phyloP scores from a whole-genome alignment of 2,329 filamentous ascomycete species.

The Aureobasidium musti region DNA sequence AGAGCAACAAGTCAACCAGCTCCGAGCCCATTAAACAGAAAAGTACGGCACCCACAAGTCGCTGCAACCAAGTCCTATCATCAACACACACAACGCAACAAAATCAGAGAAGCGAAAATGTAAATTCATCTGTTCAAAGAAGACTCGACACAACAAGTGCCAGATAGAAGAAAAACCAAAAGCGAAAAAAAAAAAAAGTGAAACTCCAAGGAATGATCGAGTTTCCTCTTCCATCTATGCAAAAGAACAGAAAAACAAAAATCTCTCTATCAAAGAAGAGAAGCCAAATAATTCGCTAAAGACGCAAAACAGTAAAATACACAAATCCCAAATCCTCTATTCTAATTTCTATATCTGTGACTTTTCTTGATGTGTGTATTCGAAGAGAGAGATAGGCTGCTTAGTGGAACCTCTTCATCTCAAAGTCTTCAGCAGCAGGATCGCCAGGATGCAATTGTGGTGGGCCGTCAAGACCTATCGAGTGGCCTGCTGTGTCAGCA shows the following conservation, averaged over 20 bases:
- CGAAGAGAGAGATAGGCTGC: too few relatives aligned
- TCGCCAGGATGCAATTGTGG: constrained; percentile 21
- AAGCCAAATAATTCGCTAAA: constrained; percentile 1
- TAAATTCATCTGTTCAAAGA: neutral
- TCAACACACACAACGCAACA: too few relatives aligned
- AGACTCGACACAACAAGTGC: neutral
- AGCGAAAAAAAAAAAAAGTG: neutral
- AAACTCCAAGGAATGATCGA: constrained; percentile 6
- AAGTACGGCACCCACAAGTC: too few relatives aligned
- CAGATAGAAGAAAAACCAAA: neutral
- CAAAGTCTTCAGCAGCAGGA: constrained; percentile 28
- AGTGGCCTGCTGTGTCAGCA: constrained; percentile 11
- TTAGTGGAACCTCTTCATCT: constrained; percentile 27
- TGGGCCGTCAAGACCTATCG: constrained; percentile 4
- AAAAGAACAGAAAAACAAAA: neutral
- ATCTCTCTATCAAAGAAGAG: too few relatives aligned
- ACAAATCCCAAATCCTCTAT: neutral
- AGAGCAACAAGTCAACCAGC: too few relatives aligned
- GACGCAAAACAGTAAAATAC: neutral
- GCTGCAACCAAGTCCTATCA: too few relatives aligned
- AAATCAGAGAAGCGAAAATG: neutral
- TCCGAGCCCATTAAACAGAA: too few relatives aligned
- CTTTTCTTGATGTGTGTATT: neutral
- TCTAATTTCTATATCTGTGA: neutral
- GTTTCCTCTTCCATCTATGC: neutral